Evolutionary conservation across 345 rosid genomes (phyloP), one percentile per base, ranked within the genome.

Genomic region (Eucalyptus albens): DNA sequence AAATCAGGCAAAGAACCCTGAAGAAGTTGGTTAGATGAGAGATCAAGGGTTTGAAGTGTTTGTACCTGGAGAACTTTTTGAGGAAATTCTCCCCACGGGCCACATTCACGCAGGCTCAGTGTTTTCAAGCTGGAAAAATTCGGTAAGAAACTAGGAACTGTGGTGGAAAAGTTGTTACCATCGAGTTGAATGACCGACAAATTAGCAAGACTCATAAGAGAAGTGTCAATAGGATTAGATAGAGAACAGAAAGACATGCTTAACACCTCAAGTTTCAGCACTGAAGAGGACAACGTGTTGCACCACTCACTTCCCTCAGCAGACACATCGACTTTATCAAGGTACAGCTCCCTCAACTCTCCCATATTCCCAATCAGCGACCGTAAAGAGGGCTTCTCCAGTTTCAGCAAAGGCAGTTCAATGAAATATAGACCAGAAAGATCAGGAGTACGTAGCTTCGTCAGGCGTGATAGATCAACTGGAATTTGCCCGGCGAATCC

Each of bases 41-140:
- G 29, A 72, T 92, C 94, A 31, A 94, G 90, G 87, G 40, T 90
- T 90, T 90, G 87, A 4, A 94, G 90, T 27, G 88, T 86, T 4
- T 87, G 87, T 13, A 88, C 7, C 89, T 69, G 90, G 50, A 95
- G 86, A 49, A 94, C 29, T 11, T 69, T 42, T 40, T 16, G 67
- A 16, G 94, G 92, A 44, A 93, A 47, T 50, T 4, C 51, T 86
- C 94, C 93, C 7, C 22, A 4, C 91, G 92, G 47, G 4, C 50
- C 40, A 81, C 88, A 37, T 9, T 1, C 2, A 17, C 13, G 4
- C 26, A 94, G 90, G 6, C 16, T 4, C 88, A 94, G 87, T 31
- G 55, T 44, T 60, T 12, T 60, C 67, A 60, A 40, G 49, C 49
- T 21, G 95, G 94, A 88, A 94, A 89, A 50, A 7, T n/a, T 22